These are phyloP conservation scores for Podospora pseudocomata DNA, from an alignment of 495 filamentous ascomycete species.

Conservation along the genomic window DNA sequence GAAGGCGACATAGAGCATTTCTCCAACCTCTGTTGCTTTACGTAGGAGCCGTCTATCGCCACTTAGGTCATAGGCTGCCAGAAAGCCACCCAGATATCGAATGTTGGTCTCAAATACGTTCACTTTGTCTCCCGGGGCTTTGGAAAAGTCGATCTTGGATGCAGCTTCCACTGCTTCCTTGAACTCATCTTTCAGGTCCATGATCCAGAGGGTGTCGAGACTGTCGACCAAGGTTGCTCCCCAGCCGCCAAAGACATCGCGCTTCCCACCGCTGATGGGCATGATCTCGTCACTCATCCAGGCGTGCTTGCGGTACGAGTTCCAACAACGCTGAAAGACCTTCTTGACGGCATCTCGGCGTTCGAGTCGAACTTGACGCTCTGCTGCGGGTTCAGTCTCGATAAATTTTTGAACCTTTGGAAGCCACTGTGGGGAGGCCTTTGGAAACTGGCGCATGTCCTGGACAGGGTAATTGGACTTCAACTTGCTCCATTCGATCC, in stretches of 20 bases:
- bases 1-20: constrained; percentile 80
- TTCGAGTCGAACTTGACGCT: constrained; percentile 40
- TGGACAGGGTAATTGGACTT: constrained; percentile 58
- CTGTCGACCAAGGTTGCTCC: constrained; percentile 88
- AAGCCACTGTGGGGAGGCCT: constrained; percentile 57
- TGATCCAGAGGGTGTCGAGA: constrained; percentile 92
- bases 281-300: constrained; percentile 76
- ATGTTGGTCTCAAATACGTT: constrained; percentile 81
- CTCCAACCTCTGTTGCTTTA: constrained; percentile 78
- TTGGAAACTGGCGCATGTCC: constrained; percentile 67
- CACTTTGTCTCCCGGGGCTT: constrained; percentile 52
- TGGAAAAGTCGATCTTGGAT: constrained; percentile 78
- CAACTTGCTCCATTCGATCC: constrained; percentile 15
- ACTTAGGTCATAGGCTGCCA: constrained; percentile 73
- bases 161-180: constrained; percentile 75
- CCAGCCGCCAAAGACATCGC: constrained; percentile 86
- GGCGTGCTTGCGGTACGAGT: constrained; percentile 68
- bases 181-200: constrained; percentile 88
- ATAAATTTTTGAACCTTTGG: constrained; percentile 65
- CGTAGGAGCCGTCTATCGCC: constrained; percentile 64
- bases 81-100: constrained; percentile 71
- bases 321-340: constrained; percentile 72
- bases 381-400: constrained; percentile 28
- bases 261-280: constrained; percentile 53
- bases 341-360: constrained; percentile 54